These are phyloP conservation scores for Tylopilus plumbeoviolaceoides DNA, from an alignment of 768 basidiomycete species.

Conservation along the genomic window DNA sequence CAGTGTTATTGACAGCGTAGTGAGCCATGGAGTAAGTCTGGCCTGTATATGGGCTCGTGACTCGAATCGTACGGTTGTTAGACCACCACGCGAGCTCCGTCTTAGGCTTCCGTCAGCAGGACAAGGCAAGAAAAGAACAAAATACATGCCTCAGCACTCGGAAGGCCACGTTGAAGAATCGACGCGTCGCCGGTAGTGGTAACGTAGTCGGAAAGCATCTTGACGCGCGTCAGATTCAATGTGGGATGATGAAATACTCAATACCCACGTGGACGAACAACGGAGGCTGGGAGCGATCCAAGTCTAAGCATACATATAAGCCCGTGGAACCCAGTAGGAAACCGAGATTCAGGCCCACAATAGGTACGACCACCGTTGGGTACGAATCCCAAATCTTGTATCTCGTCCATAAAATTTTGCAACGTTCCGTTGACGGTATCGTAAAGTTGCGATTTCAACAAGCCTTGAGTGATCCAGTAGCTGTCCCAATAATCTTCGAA, in stretches of 20 bases:
- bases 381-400: conserved; percentile 81
- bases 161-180: conserved; percentile 79
- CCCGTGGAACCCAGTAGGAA: background rate
- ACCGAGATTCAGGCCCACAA: conserved; percentile 40
- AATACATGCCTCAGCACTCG: conserved; percentile 65
- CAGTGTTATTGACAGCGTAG: conserved; percentile 77
- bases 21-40: conserved; percentile 61
- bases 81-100: conserved; percentile 83
- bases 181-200: conserved; percentile 61
- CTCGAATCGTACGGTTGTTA: conserved; percentile 64
- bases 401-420: conserved; percentile 94
- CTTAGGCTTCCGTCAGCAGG: conserved; percentile 31
- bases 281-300: conserved; percentile 91
- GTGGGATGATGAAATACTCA: background rate
- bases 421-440: conserved; percentile 71
- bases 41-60: too few species aligned
- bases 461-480: conserved; percentile 85
- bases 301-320: conserved; percentile 40
- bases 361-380: conserved; percentile 94
- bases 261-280: conserved; percentile 70
- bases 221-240: background rate
- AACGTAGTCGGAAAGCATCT: conserved; percentile 93
- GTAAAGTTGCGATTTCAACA: conserved; percentile 77
- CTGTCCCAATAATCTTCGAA: conserved; percentile 57
- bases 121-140: background rate